Evolutionary conservation across 768 basidiomycete genomes (phyloP).

Genomic region (Suillus subaureus): DNA sequence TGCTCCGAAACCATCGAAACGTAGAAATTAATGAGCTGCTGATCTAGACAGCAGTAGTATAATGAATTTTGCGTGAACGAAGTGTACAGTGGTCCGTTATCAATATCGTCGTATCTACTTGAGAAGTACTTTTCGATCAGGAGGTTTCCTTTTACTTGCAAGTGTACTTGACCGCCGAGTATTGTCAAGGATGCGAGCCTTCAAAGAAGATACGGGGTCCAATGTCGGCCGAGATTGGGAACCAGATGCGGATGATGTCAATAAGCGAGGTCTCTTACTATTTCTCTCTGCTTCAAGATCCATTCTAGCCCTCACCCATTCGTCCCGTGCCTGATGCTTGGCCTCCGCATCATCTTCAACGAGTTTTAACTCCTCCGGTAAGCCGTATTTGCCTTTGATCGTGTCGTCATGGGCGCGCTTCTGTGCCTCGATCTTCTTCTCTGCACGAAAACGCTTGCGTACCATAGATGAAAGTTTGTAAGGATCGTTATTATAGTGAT

Average conservation of each 20-base stretch:
- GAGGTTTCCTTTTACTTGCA: slow-evolving; percentile 19
- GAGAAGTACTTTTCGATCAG: slow-evolving; percentile 17
- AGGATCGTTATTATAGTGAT: slow-evolving; percentile 83
- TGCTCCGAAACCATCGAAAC: slow-evolving; percentile 31
- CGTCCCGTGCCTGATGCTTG: slow-evolving; percentile 59
- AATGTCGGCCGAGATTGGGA: slow-evolving; percentile 20
- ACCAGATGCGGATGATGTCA: slow-evolving; percentile 27
- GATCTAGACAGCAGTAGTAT: slow-evolving; percentile 4
- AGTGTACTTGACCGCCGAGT: slow-evolving; percentile 41
- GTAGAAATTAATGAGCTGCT: slow-evolving; percentile 9
- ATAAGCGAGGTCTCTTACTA: slow-evolving; percentile 51
- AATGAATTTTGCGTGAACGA: slow-evolving; percentile 2
- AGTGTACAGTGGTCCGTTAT: slow-evolving; percentile 6
- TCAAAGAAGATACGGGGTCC: slow-evolving; percentile 44
- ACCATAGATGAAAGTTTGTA: slow-evolving; percentile 75
- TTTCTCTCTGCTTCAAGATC: slow-evolving; percentile 46
- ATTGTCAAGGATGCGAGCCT: slow-evolving; percentile 60
- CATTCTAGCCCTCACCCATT: slow-evolving; percentile 58
- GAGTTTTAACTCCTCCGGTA: slow-evolving; percentile 69
- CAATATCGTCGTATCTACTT: slow-evolving; percentile 11
- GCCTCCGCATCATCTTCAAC: slow-evolving; percentile 65
- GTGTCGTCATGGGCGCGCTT: slow-evolving; percentile 70
- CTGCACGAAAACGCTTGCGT: slow-evolving; percentile 82
- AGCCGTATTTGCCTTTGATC: slow-evolving; percentile 74
- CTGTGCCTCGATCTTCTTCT: slow-evolving; percentile 78